Evolutionary conservation across 2,329 filamentous ascomycete species (phyloP).

Genomic region (Arachnomyces sp.): DNA sequence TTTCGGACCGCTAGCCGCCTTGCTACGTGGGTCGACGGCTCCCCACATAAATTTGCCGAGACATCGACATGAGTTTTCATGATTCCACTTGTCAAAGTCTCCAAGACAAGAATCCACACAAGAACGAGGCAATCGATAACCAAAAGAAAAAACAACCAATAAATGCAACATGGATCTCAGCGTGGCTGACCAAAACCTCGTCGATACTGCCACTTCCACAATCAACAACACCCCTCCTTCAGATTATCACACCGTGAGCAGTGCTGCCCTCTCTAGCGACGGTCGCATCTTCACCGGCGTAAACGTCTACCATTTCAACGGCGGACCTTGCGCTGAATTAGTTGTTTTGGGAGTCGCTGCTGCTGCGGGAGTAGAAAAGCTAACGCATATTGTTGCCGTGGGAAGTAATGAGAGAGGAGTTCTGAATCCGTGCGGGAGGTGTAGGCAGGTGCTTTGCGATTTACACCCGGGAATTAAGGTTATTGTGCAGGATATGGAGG

Average conservation of each 20-base stretch:
- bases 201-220: constrained; percentile 14
- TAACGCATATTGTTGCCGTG: constrained; percentile 21
- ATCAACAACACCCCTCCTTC: constrained; percentile 16
- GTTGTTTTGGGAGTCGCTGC: constrained; percentile 22
- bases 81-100: too few relatives aligned
- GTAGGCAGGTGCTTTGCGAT: constrained; percentile 21
- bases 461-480: constrained; percentile 20
- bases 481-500: constrained; percentile 13
- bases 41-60: too few relatives aligned
- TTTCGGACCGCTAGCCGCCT: too few relatives aligned
- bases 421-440: constrained; percentile 21
- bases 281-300: constrained; percentile 20
- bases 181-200: constrained; percentile 10
- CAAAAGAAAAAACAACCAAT: too few relatives aligned
- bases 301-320: constrained; percentile 23
- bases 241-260: constrained; percentile 18
- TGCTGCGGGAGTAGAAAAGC: constrained; percentile 12
- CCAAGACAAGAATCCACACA: too few relatives aligned
- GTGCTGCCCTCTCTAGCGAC: constrained; percentile 12
- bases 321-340: constrained; percentile 24
- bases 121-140: too few relatives aligned
- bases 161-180: constrained; percentile 18
- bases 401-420: constrained; percentile 16
- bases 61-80: too few relatives aligned
- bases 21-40: too few relatives aligned